Percentiles rank a stretch among this genome's conserved stretches.
These are phyloP conservation scores for Parietaria judaica DNA, from an alignment of 306 rosid genomes.

Conservation along the genomic window DNA sequence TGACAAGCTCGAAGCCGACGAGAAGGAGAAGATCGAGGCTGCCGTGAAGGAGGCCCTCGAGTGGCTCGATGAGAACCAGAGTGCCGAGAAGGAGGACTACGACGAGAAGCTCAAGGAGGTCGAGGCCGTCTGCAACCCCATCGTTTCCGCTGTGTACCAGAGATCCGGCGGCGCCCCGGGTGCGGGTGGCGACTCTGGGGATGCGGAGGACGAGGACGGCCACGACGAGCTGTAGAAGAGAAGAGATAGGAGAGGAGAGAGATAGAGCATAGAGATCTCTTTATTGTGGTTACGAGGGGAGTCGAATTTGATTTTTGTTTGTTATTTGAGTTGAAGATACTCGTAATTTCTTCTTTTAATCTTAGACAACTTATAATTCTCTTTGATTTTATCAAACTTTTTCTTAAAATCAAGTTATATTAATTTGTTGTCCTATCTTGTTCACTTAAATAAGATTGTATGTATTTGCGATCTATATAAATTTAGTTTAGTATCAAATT, in stretches of 20 bases:
- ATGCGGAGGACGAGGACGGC: constrained; percentile 67
- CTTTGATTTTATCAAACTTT: too few species aligned
- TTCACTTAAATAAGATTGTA: too few species aligned
- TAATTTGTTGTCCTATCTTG: too few species aligned
- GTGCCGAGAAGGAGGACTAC: constrained; percentile 77
- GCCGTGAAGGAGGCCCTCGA: constrained; percentile 94
- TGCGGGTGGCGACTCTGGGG: constrained; percentile 35
- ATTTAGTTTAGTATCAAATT: too few species aligned
- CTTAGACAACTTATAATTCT: too few species aligned
- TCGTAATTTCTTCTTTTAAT: too few species aligned
- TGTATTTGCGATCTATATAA: too few species aligned
- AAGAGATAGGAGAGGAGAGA: not conserved
- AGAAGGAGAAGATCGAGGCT: constrained; percentile 86
- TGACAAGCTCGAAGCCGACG: constrained; percentile 89
- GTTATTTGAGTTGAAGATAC: too few species aligned
- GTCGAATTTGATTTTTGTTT: too few species aligned
- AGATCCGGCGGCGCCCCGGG: constrained; percentile 84
- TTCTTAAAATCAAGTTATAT: too few species aligned
- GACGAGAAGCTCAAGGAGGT: constrained; percentile 96
- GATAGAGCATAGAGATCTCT: not conserved
- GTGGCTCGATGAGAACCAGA: constrained; percentile 96
- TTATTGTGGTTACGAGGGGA: too few species aligned
- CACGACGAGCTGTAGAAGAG: constrained; percentile 73
- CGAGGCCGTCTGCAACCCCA: constrained; percentile 94
- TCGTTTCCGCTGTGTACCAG: constrained; percentile 77